Evolutionary conservation across 371 early-diverging fungal species (phyloP).

Genomic region (Lichtheimia ramosa): DNA sequence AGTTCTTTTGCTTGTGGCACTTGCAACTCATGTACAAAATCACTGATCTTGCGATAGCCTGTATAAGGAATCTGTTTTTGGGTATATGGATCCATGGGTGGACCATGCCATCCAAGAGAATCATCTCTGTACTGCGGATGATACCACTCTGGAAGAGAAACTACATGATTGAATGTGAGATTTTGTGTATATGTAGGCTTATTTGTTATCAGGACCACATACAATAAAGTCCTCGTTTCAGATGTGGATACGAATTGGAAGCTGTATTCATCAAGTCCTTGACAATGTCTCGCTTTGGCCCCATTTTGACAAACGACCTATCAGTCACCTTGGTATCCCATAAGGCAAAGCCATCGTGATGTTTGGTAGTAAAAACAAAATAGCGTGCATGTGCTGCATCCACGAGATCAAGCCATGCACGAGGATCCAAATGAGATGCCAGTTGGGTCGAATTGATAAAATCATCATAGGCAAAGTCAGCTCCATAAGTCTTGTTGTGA

Average conservation of each 20-base stretch:
- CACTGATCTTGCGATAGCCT: conserved; percentile 16
- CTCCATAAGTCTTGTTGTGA: conserved; percentile 25
- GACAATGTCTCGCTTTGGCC: conserved; percentile 30
- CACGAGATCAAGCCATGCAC: conserved; percentile 27
- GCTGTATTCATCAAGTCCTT: conserved; percentile 23
- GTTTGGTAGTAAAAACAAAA: conserved; percentile 41
- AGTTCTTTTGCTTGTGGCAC: conserved; percentile 37
- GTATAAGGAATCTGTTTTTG: conserved; percentile 17
- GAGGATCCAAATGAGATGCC: conserved; percentile 23
- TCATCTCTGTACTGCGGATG: conserved; percentile 29
- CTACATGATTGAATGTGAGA: conserved; percentile 13
- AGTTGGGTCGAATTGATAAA: conserved; percentile 23
- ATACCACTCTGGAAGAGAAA: conserved; percentile 46
- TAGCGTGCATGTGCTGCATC: conserved; percentile 25
- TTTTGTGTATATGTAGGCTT: background rate
- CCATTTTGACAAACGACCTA: conserved; percentile 21
- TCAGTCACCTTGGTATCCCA: conserved; percentile 32
- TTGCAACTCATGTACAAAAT: conserved; percentile 40
- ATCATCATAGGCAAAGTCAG: conserved; percentile 30
- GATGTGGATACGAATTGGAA: conserved; percentile 20
- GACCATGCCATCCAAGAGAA: conserved; percentile 31
- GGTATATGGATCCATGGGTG: conserved; percentile 30
- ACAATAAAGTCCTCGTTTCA: conserved; percentile 42
- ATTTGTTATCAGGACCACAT: background rate
- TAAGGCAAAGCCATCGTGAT: conserved; percentile 41